Conservation (phyloP, 352 stramenopile species). For the Stramenopiles sp. region DNA sequence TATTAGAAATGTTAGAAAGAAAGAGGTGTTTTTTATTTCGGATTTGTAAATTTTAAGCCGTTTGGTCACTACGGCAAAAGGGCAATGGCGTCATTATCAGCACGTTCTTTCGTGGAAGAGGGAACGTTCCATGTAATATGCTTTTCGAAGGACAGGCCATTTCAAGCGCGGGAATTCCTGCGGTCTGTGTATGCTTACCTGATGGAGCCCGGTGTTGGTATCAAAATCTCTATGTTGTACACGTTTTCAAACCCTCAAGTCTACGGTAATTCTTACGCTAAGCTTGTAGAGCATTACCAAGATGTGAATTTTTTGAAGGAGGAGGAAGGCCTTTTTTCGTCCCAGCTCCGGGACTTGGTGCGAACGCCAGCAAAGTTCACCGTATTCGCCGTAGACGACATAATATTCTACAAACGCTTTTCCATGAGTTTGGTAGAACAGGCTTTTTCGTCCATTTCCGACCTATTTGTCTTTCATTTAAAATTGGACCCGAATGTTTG, state of each 20-base stretch:
- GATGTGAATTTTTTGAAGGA: conserved; percentile 31
- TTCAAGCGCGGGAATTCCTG: conserved; percentile 38
- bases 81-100: too few species aligned
- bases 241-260: conserved; percentile 27
- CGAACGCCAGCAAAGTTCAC: conserved; percentile 17
- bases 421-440: conserved; percentile 26
- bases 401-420: conserved; percentile 35
- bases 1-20: not conserved
- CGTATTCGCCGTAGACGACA: conserved; percentile 38
- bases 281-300: conserved; percentile 23
- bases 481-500: conserved; percentile 49
- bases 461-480: conserved; percentile 40
- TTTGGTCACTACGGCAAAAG: too few species aligned
- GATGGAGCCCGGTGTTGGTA: not conserved
- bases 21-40: too few species aligned
- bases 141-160: conserved; percentile 43
- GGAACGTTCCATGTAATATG: conserved; percentile 30
- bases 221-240: conserved; percentile 25
- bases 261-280: conserved; percentile 24
- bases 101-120: too few species aligned
- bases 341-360: conserved; percentile 23
- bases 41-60: too few species aligned
- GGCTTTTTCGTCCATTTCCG: conserved; percentile 21
- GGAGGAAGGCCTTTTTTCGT: conserved; percentile 24
- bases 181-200: conserved; percentile 28